Evolutionary conservation across 495 filamentous ascomycete genomes (phyloP).

Genomic region (Amphirosellinia nigrospora): DNA sequence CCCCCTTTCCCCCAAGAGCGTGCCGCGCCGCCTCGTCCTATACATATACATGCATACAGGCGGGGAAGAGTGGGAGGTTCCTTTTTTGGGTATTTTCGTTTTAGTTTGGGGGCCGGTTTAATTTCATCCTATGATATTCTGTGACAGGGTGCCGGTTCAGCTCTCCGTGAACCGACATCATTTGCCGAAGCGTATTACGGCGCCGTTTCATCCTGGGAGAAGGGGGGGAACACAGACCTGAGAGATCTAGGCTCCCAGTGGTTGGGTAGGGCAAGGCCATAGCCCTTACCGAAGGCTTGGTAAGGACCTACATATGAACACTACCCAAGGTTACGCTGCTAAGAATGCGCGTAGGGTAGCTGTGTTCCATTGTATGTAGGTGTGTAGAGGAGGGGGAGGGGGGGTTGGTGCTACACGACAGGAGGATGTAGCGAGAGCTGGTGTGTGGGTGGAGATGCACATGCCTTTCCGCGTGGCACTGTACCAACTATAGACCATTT

Average conservation of each 20-base stretch:
- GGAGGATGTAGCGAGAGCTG: neutral
- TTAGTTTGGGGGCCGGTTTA: conserved; percentile 11
- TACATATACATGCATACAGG: neutral
- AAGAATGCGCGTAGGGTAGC: conserved; percentile 1
- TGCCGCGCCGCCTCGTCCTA: conserved; percentile 6
- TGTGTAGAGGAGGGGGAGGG: neutral
- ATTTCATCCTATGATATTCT: neutral
- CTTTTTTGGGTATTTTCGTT: neutral
- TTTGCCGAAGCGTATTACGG: conserved; percentile 13
- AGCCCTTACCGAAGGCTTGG: conserved; percentile 24
- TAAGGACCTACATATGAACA: conserved; percentile 28
- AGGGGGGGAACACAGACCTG: neutral
- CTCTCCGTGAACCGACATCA: conserved; percentile 2
- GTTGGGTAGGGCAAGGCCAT: neutral
- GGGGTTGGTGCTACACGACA: neutral
- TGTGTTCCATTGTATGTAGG: neutral
- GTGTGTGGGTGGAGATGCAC: conserved; percentile 7
- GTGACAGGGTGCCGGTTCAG: neutral
- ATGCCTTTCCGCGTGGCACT: neutral
- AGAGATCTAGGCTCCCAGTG: no score
- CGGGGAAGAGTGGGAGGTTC: conserved; percentile 22
- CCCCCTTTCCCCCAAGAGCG: neutral
- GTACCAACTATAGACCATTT: conserved; percentile 13
- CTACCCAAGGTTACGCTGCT: conserved; percentile 18
- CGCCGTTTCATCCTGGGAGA: neutral